Evolutionary conservation across 345 rosid genomes (phyloP).

Genomic region (Aquilaria sinensis): DNA sequence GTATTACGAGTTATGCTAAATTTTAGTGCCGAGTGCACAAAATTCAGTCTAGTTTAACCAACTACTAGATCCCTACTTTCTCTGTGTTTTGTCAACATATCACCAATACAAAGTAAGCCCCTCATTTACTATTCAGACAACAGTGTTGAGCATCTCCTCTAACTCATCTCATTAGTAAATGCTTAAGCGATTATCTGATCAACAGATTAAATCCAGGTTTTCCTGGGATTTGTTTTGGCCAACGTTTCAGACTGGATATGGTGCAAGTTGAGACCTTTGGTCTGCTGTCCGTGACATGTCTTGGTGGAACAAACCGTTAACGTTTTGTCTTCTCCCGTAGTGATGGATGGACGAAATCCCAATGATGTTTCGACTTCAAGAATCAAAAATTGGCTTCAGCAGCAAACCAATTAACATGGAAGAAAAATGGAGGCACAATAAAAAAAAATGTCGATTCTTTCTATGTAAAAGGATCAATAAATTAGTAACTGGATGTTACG

Average conservation of each 20-base stretch:
- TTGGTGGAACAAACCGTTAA: background rate
- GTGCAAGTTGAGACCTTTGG: conserved; percentile 5
- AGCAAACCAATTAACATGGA: background rate
- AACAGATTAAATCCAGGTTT: conserved; percentile 19
- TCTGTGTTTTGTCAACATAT: no score
- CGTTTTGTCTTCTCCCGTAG: background rate
- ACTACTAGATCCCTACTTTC: no score
- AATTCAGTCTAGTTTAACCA: no score
- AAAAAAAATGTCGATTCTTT: background rate
- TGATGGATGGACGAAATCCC: background rate
- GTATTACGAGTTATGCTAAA: no score
- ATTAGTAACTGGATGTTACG: background rate
- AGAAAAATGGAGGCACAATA: background rate
- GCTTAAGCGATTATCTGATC: no score
- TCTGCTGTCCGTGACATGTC: background rate
- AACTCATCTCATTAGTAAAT: no score
- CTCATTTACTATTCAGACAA: no score
- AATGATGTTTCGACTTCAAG: background rate
- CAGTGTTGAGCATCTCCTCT: no score
- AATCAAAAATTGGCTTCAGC: background rate
- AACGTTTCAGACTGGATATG: conserved; percentile 29
- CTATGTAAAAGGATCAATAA: background rate
- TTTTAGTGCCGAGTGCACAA: no score
- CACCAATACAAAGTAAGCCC: no score
- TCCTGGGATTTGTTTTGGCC: conserved; percentile 32